Evolutionary conservation across 768 basidiomycete genomes (phyloP), one percentile per base, ranked within the genome.

Genomic region (Suillus occidentalis): DNA sequence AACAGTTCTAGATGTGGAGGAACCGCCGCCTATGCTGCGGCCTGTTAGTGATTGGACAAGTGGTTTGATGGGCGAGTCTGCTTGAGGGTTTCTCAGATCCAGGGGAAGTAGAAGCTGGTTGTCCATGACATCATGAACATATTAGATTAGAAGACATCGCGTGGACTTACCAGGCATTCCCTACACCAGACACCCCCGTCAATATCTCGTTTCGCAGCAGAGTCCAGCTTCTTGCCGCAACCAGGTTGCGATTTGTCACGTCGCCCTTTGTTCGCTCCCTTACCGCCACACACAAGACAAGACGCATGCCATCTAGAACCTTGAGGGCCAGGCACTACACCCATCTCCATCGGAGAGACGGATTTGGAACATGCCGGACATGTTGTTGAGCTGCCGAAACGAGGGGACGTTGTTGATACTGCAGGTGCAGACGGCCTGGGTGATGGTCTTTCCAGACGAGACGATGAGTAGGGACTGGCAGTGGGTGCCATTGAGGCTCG

Each of bases 311-410:
- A 95, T 67, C 85, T 84, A 39, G 89, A 88, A 42, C 90, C 90
- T 65, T 91, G 89, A 28, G 93, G 93, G 6, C 93, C 93, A 34
- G 91, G 89, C 45, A 95, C 89, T 37, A 94, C 92, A 10, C 93
- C 93, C 64, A 85, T 82, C 71, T 94, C 93, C 92, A 95, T 94
- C 1, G 85, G 85, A 18, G 90, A 91, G 14, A 94, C 93, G 0
- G 85, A 72, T 69, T 84, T 87, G 61, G 80, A 81, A 74, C 93
- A 95, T 31, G 90, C 92, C 12, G 92, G 91, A 70, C 93, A 95
- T 34, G 71, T n/a, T 64, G 84, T 82, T 7, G 78, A 79, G 63
- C 75, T 73, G 36, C 77, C 77, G 31, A 78, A 77, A 25, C 76
- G 76, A 56, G 77, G 75, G 7, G 65, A 65, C 13, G 69, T 60